Evolutionary conservation across 208 protist genomes (phyloP), one percentile per base, ranked within the genome.

Genomic region (Crithidia fasciculata): DNA sequence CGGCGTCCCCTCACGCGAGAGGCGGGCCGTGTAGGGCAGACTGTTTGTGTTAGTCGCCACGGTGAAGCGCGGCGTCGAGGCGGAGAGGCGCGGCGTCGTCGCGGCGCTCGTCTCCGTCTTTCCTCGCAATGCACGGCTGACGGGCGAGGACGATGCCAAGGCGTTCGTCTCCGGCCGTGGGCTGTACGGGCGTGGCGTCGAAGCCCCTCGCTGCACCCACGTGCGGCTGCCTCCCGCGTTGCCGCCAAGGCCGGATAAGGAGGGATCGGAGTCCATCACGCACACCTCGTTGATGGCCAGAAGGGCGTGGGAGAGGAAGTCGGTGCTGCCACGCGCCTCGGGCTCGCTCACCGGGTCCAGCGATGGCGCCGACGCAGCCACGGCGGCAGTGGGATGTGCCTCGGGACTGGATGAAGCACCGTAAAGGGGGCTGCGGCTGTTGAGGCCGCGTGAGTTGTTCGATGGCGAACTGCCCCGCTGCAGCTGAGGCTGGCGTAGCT

Each of bases 21-120:
- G 12, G 3, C 66, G 53, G 19, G 40, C 43, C 13, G 66, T 71
- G 66, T 71, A 71, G 18, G 66, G 43, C 19, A 71, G 41, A 13
- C 66, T 71, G 55, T 71, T 71, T n/a, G 41, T 37, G 37, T 50
- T 60, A 2, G 66, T 71, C 12, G 66, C 66, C 41, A 71, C 66
- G 9, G 66, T 71, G 44, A 71, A 71, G 19, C 54, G 66, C 54
- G 66, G 66, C 54, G 66, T 71, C 4, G 66, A 71, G 13, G 15
- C 54, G 52, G 66, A 71, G 13, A 71, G 66, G 4, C 66, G 66
- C 55, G 66, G 54, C 52, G 64, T 69, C 13, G 66, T 71, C 4
- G 66, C 16, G 8, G 28, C 28, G 28, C 44, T 59, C 40, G 8
- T 15, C 55, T 62, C 54, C 7, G 43, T 52, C 55, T 62, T 71